These are phyloP conservation scores for Talaromyces sp. DNA, from an alignment of 2,329 filamentous ascomycete genomes.

Conservation along the genomic window DNA sequence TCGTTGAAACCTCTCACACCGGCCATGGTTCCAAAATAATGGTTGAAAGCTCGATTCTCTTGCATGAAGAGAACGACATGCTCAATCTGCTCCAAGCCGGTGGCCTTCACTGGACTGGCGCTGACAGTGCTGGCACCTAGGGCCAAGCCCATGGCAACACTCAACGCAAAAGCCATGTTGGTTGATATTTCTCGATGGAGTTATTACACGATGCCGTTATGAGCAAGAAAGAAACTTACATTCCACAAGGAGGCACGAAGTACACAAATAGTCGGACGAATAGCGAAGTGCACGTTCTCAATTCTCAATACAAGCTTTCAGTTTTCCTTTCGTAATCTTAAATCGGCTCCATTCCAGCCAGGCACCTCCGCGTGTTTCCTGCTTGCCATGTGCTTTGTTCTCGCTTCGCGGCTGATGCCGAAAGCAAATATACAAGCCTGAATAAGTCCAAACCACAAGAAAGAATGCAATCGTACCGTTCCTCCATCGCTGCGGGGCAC, in stretches of 20 bases:
- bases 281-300: neutral
- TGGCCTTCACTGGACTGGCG: slow-evolving; percentile 10
- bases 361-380: neutral
- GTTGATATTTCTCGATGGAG: neutral
- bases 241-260: slow-evolving; percentile 1
- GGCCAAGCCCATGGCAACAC: slow-evolving; percentile 9
- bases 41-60: slow-evolving; percentile 44
- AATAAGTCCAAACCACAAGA: neutral
- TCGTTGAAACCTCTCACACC: slow-evolving; percentile 55
- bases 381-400: neutral
- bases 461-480: neutral
- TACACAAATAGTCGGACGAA: neutral
- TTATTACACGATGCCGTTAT: neutral
- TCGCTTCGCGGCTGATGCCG: neutral
- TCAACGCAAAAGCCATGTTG: slow-evolving; percentile 13
- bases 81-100: slow-evolving; percentile 47
- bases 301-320: neutral
- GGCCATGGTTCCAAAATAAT: slow-evolving; percentile 55
- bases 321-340: neutral
- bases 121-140: slow-evolving; percentile 14
- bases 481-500: slow-evolving; percentile 3
- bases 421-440: neutral
- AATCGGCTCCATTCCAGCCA: neutral
- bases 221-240: neutral
- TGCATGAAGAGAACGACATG: slow-evolving; percentile 60